phyloP scores from a whole-genome alignment of 805 yeast species.

The Kuraishia cidri region DNA sequence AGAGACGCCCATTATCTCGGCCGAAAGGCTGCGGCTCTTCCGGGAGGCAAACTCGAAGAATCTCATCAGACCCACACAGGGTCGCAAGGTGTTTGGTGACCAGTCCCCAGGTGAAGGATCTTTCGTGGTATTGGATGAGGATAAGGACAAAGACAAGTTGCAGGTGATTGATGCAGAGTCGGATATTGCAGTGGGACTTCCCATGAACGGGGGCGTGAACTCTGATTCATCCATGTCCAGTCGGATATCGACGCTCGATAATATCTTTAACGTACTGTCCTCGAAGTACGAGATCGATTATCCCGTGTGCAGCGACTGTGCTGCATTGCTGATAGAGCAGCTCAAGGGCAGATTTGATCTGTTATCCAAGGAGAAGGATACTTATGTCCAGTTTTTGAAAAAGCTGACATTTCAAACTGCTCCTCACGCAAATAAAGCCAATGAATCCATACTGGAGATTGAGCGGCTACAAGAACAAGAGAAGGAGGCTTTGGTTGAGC shows the following conservation, averaged over 20 bases:
- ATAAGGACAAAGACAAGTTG: conserved; percentile 9
- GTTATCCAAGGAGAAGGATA: conserved; percentile 68
- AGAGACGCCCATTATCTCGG: conserved; percentile 19
- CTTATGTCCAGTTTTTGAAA: conserved; percentile 63
- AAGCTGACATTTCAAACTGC: conserved; percentile 53
- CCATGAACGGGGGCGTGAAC: neutral
- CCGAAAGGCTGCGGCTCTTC: conserved; percentile 26
- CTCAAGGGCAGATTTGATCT: conserved; percentile 65
- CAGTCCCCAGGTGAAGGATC: conserved; percentile 16
- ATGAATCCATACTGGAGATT: conserved; percentile 36
- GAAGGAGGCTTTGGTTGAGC: conserved; percentile 22
- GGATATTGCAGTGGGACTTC: conserved; percentile 5
- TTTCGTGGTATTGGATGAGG: conserved; percentile 15
- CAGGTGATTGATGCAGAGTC: conserved; percentile 7
- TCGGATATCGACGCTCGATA: conserved; percentile 43
- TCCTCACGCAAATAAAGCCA: conserved; percentile 30
- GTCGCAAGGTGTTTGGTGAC: neutral
- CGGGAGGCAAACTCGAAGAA: conserved; percentile 15
- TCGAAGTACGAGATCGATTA: conserved; percentile 74
- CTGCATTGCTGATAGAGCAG: conserved; percentile 52
- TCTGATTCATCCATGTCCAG: conserved; percentile 27
- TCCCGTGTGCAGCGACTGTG: conserved; percentile 88
- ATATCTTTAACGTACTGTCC: conserved; percentile 65
- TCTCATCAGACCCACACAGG: neutral
- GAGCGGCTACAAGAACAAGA: conserved; percentile 31